Conservation (phyloP, 179 eudicot genomes). For the Silene vulgaris region DNA sequence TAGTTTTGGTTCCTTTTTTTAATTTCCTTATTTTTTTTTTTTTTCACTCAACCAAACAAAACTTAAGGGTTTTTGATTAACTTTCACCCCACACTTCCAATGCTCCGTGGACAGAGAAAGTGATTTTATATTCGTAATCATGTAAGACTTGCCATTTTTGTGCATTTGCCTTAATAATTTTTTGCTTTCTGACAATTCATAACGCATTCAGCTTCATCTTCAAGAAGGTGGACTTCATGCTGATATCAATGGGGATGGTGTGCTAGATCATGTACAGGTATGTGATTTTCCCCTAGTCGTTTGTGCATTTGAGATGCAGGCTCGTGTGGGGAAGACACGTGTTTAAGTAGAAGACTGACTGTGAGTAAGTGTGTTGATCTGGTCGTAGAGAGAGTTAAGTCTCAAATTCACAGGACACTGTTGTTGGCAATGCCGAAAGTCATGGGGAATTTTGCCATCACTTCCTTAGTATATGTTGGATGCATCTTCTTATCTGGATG, state of each 20-base stretch:
- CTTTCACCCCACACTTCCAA: background rate
- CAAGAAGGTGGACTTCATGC: constrained; percentile 99
- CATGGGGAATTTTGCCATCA: background rate
- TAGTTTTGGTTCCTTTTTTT: background rate
- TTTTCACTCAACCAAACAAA: background rate
- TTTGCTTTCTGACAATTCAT: constrained; percentile 18
- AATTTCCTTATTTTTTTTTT: background rate
- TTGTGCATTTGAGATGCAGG: constrained; percentile 2
- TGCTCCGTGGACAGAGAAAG: background rate
- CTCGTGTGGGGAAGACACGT: background rate
- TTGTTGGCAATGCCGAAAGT: background rate
- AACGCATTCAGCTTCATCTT: constrained; percentile 73
- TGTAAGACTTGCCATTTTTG: background rate
- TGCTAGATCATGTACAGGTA: constrained; percentile 99
- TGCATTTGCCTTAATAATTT: constrained; percentile 4
- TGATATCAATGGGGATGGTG: constrained; percentile 98
- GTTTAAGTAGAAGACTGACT: background rate
- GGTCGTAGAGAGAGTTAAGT: background rate
- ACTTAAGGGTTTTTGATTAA: background rate
- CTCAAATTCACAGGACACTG: background rate
- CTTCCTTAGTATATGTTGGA: background rate
- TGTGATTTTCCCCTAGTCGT: constrained; percentile 7
- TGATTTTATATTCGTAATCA: background rate
- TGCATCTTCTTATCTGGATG: background rate
- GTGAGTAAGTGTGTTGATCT: background rate